Base-by-base conservation (phyloP, 2,329 filamentous ascomycete genomes). In the Dactylellina leptospora region DNA sequence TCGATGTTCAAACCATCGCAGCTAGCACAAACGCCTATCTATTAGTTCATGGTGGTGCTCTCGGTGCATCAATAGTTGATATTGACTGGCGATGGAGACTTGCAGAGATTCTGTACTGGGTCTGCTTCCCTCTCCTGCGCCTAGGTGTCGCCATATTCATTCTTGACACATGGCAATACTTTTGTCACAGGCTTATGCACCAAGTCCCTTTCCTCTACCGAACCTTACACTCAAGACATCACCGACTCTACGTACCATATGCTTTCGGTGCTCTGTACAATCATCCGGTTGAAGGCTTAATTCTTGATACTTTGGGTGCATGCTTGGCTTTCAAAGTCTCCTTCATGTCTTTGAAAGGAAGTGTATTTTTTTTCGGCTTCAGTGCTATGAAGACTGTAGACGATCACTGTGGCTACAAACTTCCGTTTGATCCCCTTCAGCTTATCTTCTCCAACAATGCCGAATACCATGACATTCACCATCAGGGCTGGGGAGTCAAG, bases 401-500 rank as follows among this genome's bases (percentile, higher is more conserved):
- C 78, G 95, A 99, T 79, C 95, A 99, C 82, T 97, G 93, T 80
- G 95, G 95, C 75, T 99, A 97, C 79, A 85, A 87, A n/a, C 88
- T 99, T 73, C 95, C 95, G 0, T 97, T 90, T 87, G 95, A 99
- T 80, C 93, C 93, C 1, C 83, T 97, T 59, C 93, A 97, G 83
- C 88, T 90, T 78, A 84, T 97, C 73, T 96, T 93, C 45, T 90
- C 90, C 79, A 97, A 99, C 84, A 97, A 97, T 76, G 93, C 95
- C 23, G 89, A 88, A 33, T 99, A 97, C 81, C 95, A 99, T 79
- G 95, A 99, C 78, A 93, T 99, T 69, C 95, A 99, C 81, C 95
- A 99, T 82, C 95, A 99, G 81, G 96, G 91, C 81, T 97, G 93
- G 93, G 95, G 95, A 64, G 96, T 99, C 84, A 99, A 97, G 78